These are phyloP conservation scores for Adansonia grandidieri DNA, from an alignment of 441 rosid species.

Conservation along the genomic window DNA sequence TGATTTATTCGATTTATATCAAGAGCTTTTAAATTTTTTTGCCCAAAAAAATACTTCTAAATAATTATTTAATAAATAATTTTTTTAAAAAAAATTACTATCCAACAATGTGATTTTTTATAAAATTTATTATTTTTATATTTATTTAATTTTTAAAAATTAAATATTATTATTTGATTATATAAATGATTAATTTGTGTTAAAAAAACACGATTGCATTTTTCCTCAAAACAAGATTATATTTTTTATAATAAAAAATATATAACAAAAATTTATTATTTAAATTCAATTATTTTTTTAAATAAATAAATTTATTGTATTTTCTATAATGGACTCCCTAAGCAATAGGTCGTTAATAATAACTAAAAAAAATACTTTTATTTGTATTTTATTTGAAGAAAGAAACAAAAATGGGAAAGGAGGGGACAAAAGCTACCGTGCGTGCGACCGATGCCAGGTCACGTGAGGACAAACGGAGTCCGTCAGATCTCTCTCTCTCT, in stretches of 20 bases:
- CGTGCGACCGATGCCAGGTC: conserved; percentile 48
- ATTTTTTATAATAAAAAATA: too few relatives aligned
- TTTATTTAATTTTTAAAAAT: too few relatives aligned
- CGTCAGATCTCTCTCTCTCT: conserved; percentile 31
- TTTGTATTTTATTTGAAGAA: neutral
- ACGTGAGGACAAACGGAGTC: conserved; percentile 48
- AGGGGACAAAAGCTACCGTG: conserved; percentile 38
- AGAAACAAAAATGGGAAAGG: conserved; percentile 25
- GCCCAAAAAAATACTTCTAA: too few relatives aligned
- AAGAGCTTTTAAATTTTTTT: too few relatives aligned
- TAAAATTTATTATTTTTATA: too few relatives aligned
- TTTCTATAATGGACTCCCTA: neutral
- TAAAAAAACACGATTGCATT: neutral
- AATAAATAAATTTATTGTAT: too few relatives aligned
- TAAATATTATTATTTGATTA: neutral
- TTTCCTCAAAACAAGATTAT: too few relatives aligned
- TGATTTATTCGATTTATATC: neutral
- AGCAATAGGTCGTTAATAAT: neutral
- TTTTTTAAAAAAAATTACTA: too few relatives aligned
- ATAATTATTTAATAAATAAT: too few relatives aligned
- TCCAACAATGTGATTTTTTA: too few relatives aligned
- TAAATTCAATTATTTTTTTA: too few relatives aligned
- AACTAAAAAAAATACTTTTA: neutral
- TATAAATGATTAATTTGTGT: neutral
- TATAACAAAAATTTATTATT: too few relatives aligned